Evolutionary conservation across 306 rosid species (phyloP), one percentile per base, ranked within the genome.

Genomic region (Vachellia collinsii): DNA sequence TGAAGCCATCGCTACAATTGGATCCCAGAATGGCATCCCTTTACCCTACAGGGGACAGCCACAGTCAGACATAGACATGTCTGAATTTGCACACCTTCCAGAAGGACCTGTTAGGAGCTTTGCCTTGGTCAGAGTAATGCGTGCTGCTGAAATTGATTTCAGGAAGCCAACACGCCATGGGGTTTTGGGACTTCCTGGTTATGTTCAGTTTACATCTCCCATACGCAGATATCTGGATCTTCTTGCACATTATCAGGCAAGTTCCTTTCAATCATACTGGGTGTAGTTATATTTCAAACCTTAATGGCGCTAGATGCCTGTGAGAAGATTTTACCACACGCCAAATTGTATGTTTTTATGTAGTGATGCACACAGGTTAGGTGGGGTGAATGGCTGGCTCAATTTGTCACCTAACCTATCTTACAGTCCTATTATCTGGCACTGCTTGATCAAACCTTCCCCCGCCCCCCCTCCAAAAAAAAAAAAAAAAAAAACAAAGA

Each of bases 41-140:
- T 86, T 96, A 81, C 98, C 99, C 44, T 96, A 92, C 85, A 87
- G 99, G 83, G 99, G 99, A 87, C 99, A 96, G 84, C 97, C 99
- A 53, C 99, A 93, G 79, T 87, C 99, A 74, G 86, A 96, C 75
- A 81, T 96, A 23, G 90, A 96, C 80, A 69, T 80, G 41, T 92
- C 97, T 80, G 90, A 86, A 84, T 96, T 90, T 88, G 76, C 94
- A 42, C 94, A 92, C 84, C 99, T 96, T 85, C 99, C 97, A 73
- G 99, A 93, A 88, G 99, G 99, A 71, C 98, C 99, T 22, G 96
- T 96, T 84, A 89, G 99, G 83, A 93, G 94, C 87, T 89, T 85
- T 85, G 93, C 99, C 50, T 84, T 96, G 22, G 91, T 96, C 80
- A 93, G 51, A 88, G 69, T 85, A 86, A 90, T 96, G 97, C 97